A percentile compares a stretch with the other conserved stretches of the same genome.
These are phyloP conservation scores for Russula sp. DNA, from an alignment of 768 basidiomycete genomes.

Conservation along the genomic window DNA sequence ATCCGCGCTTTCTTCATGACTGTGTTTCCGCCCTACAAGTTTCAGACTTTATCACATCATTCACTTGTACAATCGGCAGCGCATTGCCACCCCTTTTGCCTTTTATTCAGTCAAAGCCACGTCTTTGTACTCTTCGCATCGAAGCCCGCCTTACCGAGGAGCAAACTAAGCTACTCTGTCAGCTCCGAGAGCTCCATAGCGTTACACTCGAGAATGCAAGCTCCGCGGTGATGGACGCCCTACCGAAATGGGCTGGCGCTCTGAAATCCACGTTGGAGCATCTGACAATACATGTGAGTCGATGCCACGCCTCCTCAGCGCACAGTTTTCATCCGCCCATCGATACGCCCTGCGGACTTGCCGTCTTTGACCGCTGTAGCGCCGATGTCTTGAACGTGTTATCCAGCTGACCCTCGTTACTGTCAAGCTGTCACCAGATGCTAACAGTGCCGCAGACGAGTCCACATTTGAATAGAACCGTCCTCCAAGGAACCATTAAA, in stretches of 20 bases:
- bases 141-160: conserved; percentile 46
- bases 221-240: conserved; percentile 51
- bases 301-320: background rate
- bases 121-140: conserved; percentile 45
- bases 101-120: conserved; percentile 38
- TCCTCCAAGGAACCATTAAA: conserved; percentile 43
- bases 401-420: conserved; percentile 10
- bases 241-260: conserved; percentile 51
- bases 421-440: conserved; percentile 14
- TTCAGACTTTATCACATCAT: conserved; percentile 49
- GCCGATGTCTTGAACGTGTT: conserved; percentile 5
- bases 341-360: conserved; percentile 15
- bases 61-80: conserved; percentile 45
- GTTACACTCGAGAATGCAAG: conserved; percentile 55
- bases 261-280: conserved; percentile 43
- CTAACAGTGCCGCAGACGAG: conserved; percentile 42
- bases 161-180: conserved; percentile 42
- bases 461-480: conserved; percentile 45
- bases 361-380: conserved; percentile 2
- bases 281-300: conserved; percentile 56
- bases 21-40: conserved; percentile 43
- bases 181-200: conserved; percentile 37
- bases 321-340: conserved; percentile 9
- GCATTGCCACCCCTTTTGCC: conserved; percentile 47
- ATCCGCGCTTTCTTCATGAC: conserved; percentile 49